Evolutionary conservation across 2,329 filamentous ascomycete species (phyloP), one percentile per base, ranked within the genome.

Genomic region (Penicillium sp.): DNA sequence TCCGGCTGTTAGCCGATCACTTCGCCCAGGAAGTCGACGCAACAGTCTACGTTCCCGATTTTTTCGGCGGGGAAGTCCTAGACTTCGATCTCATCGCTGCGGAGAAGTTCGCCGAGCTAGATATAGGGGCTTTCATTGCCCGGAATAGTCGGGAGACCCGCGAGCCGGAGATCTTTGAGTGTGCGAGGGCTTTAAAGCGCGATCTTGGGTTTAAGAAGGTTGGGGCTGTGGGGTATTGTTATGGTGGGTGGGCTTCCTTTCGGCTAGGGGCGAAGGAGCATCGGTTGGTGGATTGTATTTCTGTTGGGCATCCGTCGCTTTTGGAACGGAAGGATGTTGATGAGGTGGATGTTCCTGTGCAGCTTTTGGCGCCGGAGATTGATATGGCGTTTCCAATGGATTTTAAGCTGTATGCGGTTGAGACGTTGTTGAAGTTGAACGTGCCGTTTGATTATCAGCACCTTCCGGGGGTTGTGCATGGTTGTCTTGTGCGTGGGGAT

Each of bases 181-280:
- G 62, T 37, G 76, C 77, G 1, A 65, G 69, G 54, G 67, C 67
- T 0, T 64, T 80, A 0, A 46, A 64, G 37, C 62, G 64, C 8
- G 60, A 62, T 5, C 75, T 70, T 35, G 31, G 31, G n/a, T 49
- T 19, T 33, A 6, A 21, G 26, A 19, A 21, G 25, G 58, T 81
- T 11, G 81, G 70, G 3, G 80, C 78, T 0, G 68, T 81, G 2
- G 81, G 81, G 2, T 83, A 74, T 62, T 83, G 81, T 69, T 83
- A 76, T 53, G 81, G 81, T 14, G 80, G 80, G 6, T 84, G 81
- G 82, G 81, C 78, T 0, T 72, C 71, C 3, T 78, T 82, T 55
- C 76, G 77, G 1, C 75, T 84, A 0, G 82, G 73, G 0, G 72
- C 76, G 1, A 76, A 77, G 56, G 70, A 68, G 13, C 58, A 72